Evolutionary conservation across 345 rosid species (phyloP).

Genomic region (Hypericum androsaemum): DNA sequence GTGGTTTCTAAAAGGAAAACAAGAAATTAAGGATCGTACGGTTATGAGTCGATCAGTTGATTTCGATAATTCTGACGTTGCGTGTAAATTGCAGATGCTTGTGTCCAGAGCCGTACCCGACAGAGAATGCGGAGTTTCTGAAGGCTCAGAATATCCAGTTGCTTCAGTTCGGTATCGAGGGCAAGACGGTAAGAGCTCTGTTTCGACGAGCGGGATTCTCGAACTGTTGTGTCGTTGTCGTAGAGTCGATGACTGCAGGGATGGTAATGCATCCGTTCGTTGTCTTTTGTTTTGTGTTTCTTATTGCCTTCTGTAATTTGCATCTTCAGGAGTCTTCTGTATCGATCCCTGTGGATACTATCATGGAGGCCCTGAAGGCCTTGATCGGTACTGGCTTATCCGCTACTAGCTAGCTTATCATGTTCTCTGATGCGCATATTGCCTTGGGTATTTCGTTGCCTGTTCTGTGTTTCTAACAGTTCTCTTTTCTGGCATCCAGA

Average conservation of each 20-base stretch:
- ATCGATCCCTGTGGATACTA: slow-evolving; percentile 40
- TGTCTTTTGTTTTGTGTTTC: background rate
- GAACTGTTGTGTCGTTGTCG: background rate
- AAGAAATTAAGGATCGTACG: no score
- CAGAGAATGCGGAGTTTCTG: slow-evolving; percentile 54
- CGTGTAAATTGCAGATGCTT: slow-evolving; percentile 40
- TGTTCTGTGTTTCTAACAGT: slow-evolving; percentile 1
- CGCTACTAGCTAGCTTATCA: background rate
- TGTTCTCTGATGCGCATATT: background rate
- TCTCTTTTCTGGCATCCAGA: slow-evolving; percentile 32
- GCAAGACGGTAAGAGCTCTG: slow-evolving; percentile 46
- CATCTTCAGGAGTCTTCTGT: slow-evolving; percentile 47
- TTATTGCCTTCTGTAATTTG: slow-evolving; percentile 13
- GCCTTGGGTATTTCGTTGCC: background rate
- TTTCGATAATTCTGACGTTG: no score
- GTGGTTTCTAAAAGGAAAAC: no score
- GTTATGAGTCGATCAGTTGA: no score
- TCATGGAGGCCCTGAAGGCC: slow-evolving; percentile 60
- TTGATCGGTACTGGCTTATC: slow-evolving; percentile 41
- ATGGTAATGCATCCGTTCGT: no score
- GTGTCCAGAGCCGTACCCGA: slow-evolving; percentile 79
- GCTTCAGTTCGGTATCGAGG: slow-evolving; percentile 69
- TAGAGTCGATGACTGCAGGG: no score
- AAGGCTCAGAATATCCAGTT: slow-evolving; percentile 43
- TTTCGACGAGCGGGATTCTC: background rate